Base-by-base conservation (phyloP, 768 basidiomycete species). In the Psilocybe azurescens region DNA sequence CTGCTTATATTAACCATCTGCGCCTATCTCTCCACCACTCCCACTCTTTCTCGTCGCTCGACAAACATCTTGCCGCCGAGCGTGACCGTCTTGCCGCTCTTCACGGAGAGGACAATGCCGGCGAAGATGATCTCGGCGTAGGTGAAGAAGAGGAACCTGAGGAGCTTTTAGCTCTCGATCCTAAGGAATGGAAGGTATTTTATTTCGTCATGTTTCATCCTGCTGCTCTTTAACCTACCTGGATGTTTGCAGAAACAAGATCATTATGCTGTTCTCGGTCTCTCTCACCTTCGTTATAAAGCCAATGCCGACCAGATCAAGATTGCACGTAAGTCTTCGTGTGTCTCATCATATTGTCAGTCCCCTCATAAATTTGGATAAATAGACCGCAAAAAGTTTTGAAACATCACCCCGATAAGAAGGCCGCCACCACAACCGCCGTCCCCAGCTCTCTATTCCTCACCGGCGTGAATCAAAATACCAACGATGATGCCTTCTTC, bases 401-500 rank as follows among this genome's bases (percentile, higher is more conserved):
- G 54, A 95, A 94, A 73, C 96, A 99, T 77, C 96, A 99, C 74
- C 96, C 96, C 0, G 96, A 99, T 80, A 98, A 99, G 79, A 98
- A 99, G 75, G 87, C 80, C 5, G 73, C 71, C 20, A 61, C 74
- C 14, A 66, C 72, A 7, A 65, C 73, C 8, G 54, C 70, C 29
- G 64, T 70, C 53, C 57, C 76, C 16, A 73, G 74, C 64, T 70
- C 75, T 28, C 64, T 78, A 51, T 86, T 90, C 29, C 75, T 80
- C 58, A 48, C 70, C 9, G 87, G 85, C 48, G 77, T 83, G 38
- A 86, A 86, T 38, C 87, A 89, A 68, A 91, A 93, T 69, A 89
- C 93, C 61, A 97, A 99, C 80, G 96, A 98, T 75, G 97, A 99
- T 70, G 89, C 89, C 0, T 99, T 99, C 83, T 99, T 99, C 92